Evolutionary conservation across 108 stramenopile genomes (phyloP).

Genomic region (Seminavis robusta): DNA sequence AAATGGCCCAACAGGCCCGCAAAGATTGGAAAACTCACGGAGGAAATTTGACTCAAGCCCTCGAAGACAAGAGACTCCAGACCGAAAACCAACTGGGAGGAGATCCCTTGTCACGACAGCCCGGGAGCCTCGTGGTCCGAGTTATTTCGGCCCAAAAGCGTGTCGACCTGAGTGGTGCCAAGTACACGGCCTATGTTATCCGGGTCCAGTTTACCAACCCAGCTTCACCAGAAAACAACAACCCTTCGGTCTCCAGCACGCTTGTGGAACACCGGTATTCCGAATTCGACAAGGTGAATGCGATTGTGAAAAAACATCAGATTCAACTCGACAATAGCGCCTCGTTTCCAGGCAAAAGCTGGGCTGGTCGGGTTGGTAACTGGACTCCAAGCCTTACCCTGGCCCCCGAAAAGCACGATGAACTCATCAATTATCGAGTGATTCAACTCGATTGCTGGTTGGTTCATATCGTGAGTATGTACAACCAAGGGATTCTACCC

Average conservation of each 20-base stretch:
- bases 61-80: conserved; percentile 33
- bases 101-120: too few relatives aligned
- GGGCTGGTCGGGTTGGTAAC: conserved; percentile 58
- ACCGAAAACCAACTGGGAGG: conserved; percentile 5
- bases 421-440: conserved; percentile 41
- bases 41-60: conserved; percentile 23
- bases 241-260: not conserved
- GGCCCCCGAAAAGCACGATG: conserved; percentile 27
- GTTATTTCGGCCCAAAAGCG: conserved; percentile 43
- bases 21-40: conserved; percentile 49
- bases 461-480: conserved; percentile 35
- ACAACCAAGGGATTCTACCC: conserved; percentile 26
- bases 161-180: conserved; percentile 27
- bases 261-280: conserved; percentile 60
- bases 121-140: conserved; percentile 22
- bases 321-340: conserved; percentile 21
- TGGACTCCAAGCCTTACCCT: conserved; percentile 41
- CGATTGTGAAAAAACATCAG: conserved; percentile 18
- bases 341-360: conserved; percentile 47
- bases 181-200: conserved; percentile 56
- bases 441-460: conserved; percentile 62
- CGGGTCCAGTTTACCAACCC: conserved; percentile 9
- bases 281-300: conserved; percentile 58
- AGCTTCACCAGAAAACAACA: not conserved
- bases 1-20: too few relatives aligned